These are phyloP conservation scores for Penicillium sp. DNA, from an alignment of 2,329 filamentous ascomycete genomes.

Conservation along the genomic window DNA sequence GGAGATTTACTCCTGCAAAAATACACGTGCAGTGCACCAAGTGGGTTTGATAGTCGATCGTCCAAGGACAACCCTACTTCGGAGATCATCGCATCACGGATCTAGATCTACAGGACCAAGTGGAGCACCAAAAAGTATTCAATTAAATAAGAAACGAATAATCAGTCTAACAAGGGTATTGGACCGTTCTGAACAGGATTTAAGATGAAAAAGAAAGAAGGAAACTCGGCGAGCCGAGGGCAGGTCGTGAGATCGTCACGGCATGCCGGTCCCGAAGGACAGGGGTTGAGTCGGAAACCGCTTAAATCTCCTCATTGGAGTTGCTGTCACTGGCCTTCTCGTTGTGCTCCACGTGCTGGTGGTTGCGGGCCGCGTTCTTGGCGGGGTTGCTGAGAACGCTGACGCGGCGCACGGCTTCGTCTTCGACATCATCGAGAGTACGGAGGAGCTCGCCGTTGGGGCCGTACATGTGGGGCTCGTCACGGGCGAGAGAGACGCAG, in stretches of 20 bases:
- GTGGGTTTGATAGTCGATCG: not conserved
- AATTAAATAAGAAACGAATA: not conserved
- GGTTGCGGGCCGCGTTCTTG: conserved; percentile 5
- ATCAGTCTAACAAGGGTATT: conserved; percentile 17
- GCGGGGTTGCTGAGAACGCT: conserved; percentile 25
- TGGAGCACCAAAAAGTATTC: not conserved
- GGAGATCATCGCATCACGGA: too few species aligned
- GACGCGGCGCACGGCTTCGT: conserved; percentile 38
- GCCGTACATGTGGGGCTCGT: conserved; percentile 57
- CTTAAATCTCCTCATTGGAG: conserved; percentile 17
- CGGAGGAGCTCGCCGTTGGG: conserved; percentile 59
- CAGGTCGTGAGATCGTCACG: conserved; percentile 4
- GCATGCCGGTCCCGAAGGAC: not conserved
- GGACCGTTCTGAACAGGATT: conserved; percentile 5
- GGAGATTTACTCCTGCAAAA: not conserved
- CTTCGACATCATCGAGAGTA: conserved; percentile 48
- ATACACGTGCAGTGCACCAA: not conserved
- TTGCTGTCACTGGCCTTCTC: conserved; percentile 19
- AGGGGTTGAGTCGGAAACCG: not conserved
- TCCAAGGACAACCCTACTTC: not conserved
- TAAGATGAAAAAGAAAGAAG: not conserved
- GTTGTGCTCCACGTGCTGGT: conserved; percentile 11
- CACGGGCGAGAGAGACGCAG: conserved; percentile 50
- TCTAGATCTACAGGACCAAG: not conserved
- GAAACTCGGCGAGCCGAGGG: not conserved